Conservation (phyloP, 345 rosid genomes). For the Nasturtium officinale region DNA sequence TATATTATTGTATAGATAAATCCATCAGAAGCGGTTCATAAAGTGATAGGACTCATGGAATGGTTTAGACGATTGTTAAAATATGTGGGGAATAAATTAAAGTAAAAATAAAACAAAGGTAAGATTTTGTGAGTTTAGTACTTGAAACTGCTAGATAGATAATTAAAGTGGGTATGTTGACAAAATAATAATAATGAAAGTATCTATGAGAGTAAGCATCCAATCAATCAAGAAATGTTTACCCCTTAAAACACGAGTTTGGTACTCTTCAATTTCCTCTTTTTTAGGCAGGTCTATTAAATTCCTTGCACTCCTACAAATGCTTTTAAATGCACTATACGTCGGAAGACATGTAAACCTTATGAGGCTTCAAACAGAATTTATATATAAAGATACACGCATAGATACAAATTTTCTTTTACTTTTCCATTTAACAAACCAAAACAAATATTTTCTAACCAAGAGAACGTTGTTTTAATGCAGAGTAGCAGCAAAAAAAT, state of each 20-base stretch:
- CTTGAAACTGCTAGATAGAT: constrained; percentile 36
- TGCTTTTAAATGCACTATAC: constrained; percentile 6
- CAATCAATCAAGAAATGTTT: constrained; percentile 10
- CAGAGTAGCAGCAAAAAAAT: constrained; percentile 20
- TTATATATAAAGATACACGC: neutral
- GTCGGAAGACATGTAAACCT: constrained; percentile 35
- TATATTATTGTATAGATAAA: constrained; percentile 19
- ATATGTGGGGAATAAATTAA: neutral
- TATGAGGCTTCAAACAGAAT: constrained; percentile 37
- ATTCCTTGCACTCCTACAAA: constrained; percentile 31
- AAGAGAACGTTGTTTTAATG: constrained; percentile 1
- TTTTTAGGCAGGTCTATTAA: constrained; percentile 19
- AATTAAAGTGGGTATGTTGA: constrained; percentile 5
- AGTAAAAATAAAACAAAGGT: neutral
- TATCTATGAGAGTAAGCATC: constrained; percentile 28
- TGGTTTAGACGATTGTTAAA: constrained; percentile 28
- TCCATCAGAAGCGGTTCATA: constrained; percentile 29
- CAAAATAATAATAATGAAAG: constrained; percentile 11
- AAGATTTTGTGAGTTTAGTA: constrained; percentile 4
- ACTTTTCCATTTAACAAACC: constrained; percentile 10
- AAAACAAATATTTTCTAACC: constrained; percentile 4
- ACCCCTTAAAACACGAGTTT: constrained; percentile 37
- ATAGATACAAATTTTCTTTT: neutral
- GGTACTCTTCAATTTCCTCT: neutral
- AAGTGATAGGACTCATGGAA: constrained; percentile 5